Conservation (phyloP, 208 protist genomes). For the Trypanosoma mega region DNA sequence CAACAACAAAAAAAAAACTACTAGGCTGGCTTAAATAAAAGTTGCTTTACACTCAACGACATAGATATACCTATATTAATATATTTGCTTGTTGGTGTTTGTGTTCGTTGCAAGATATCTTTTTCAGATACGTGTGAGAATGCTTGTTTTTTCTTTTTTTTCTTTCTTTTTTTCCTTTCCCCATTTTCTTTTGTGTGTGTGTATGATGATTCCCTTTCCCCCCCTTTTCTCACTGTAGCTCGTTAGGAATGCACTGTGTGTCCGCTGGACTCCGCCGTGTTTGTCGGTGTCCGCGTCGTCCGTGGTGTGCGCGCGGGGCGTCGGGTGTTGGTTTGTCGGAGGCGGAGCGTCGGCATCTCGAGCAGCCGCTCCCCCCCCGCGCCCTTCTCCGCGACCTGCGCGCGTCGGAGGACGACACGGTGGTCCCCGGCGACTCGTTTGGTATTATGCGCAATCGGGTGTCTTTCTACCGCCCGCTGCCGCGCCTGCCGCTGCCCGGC, state of each 20-base stretch:
- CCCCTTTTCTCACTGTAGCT: slow-evolving; percentile 2
- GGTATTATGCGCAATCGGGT: slow-evolving; percentile 87
- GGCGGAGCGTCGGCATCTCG: slow-evolving; percentile 60
- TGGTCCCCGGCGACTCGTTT: slow-evolving; percentile 82
- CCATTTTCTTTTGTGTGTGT: not conserved
- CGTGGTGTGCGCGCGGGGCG: too few relatives aligned
- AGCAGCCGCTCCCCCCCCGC: slow-evolving; percentile 69
- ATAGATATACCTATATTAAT: too few relatives aligned
- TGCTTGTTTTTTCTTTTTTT: too few relatives aligned
- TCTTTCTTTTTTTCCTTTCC: slow-evolving; percentile 12
- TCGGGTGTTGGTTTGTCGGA: too few relatives aligned
- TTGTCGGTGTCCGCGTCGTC: too few relatives aligned
- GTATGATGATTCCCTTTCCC: not conserved
- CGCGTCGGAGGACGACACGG: slow-evolving; percentile 40
- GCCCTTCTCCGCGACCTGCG: slow-evolving; percentile 61
- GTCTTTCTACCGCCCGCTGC: slow-evolving; percentile 75
- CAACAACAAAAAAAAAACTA: too few relatives aligned
- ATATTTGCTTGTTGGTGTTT: too few relatives aligned
- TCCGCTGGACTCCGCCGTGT: too few relatives aligned
- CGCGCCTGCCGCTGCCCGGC: slow-evolving; percentile 33
- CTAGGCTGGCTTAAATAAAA: too few relatives aligned
- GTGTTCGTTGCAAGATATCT: too few relatives aligned
- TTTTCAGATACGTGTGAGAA: too few relatives aligned
- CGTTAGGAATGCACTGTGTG: slow-evolving; percentile 4
- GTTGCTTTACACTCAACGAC: too few relatives aligned